Evolutionary conservation across 2,329 filamentous ascomycete genomes (phyloP), one percentile per base, ranked within the genome.

Genomic region (Penicillium sumatraense): DNA sequence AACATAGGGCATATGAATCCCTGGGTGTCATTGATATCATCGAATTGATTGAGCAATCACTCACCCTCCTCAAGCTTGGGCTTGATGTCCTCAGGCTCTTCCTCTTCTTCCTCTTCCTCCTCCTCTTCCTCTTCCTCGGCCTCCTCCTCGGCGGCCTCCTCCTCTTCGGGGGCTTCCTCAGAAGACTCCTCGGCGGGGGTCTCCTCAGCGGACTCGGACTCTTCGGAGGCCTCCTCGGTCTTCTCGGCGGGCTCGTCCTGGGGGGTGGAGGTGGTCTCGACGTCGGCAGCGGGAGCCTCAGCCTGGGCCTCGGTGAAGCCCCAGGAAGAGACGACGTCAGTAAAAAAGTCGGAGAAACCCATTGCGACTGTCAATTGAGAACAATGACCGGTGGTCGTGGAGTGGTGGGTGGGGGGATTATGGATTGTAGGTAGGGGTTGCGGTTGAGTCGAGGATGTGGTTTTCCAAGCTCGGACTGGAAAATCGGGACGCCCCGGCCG

Each of bases 21-120:
- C 10, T 16, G 13, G 47, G n/a, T 31, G 42, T 51, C 11, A 50
- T 3, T 44, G 16, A 35, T 16, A 48, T n/a, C 14, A 13, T 16
- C 21, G 26, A 48, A 49, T 49, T 44, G 56, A 41, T 8, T 56
- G 50, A 56, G 49, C 21, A 47, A 14, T 42, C 49, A 87, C 91
- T 83, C 78, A 98, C 95, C 92, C 86, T 96, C 91, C 80, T 96
- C 90, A 60, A 98, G 79, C 76, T 86, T 85, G 60, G 93, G 90
- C 85, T 96, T 96, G 68, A 89, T 87, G 75, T 98, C 93, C 67
- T 89, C 87, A 60, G 85, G 80, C 80, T 95, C 90, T 62, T 92
- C 89, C 80, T 95, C 90, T 62, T 92, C 89, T 59, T 91, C 88
- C 58, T 93, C 89, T 60, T 93, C 90, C 49, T 95, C 90, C 57